Evolutionary conservation across 768 basidiomycete species (phyloP), one percentile per base, ranked within the genome.

Genomic region (Amanita muscaria): DNA sequence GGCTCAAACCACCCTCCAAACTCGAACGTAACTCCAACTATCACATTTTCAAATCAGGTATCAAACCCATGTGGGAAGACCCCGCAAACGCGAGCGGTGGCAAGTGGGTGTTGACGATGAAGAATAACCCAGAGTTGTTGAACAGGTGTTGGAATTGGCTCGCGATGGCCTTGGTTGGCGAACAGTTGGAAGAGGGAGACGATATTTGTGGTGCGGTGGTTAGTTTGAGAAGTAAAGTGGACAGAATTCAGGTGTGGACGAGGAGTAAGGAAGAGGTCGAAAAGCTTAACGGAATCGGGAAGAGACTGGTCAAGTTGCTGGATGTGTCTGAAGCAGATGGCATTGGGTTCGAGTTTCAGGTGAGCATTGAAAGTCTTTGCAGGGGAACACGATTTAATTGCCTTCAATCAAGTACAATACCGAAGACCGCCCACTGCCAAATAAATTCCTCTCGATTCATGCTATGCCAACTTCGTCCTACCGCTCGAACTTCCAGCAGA

Each of bases 61-160:
- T 92, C 69, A 89, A 90, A 58, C 89, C 89, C 11, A 94, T 96
- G 92, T 96, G 91, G 91, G 92, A 94, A 66, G 92, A 94, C 60
- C 77, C 77, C 23, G 87, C 89, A 43, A 96, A 96, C 56, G 85
- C 87, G 19, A 76, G 83, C 42, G 92, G 92, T 15, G 92, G 92
- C 27, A 93, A 92, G 66, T 96, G 92, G 92, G 89, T 92, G 15
- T 63, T 97, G 46, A 89, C 89, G 55, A 89, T 94, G 83, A 84
- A 85, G 69, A 82, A 83, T 54, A 86, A 83, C 51, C 79, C 88
- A 3, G 62, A 64, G 37, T 60, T 91, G 53, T 67, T 94, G 40
- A 91, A 96, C 67, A 73, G 85, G 29, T 88, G 83, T 61, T 96
- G 92, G 91, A 73, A 72, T 37, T 91, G 88, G 79, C 69, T 94